phyloP scores from a whole-genome alignment of 176 grass and related monocot species.

The Oryza coarctata region DNA sequence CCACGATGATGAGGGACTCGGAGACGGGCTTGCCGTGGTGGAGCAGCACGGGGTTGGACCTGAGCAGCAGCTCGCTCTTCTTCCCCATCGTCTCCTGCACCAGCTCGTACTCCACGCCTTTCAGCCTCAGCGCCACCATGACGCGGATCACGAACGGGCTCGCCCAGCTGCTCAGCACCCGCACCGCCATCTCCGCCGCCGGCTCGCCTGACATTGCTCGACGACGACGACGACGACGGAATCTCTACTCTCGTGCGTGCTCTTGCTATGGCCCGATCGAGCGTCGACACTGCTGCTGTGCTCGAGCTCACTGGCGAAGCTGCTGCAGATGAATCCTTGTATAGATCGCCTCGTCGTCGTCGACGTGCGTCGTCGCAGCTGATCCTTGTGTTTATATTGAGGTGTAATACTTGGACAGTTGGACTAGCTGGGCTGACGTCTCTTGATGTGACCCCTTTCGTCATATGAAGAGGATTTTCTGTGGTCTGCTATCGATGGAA shows the following conservation, averaged over 20 bases:
- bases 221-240: background rate
- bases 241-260: background rate
- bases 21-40: constrained; percentile 38
- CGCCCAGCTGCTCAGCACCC: constrained; percentile 39
- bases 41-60: constrained; percentile 53
- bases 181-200: constrained; percentile 41
- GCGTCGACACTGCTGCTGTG: no score
- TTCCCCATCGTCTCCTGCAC: constrained; percentile 28
- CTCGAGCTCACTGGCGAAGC: background rate
- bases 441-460: no score
- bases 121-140: constrained; percentile 41
- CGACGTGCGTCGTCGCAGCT: no score
- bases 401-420: no score
- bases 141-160: constrained; percentile 42
- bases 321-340: no score
- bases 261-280: no score
- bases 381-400: no score
- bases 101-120: constrained; percentile 47
- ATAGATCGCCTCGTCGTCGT: no score
- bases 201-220: background rate
- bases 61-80: constrained; percentile 49
- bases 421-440: no score
- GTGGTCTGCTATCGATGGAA: no score
- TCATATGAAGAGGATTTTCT: no score
- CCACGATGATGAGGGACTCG: constrained; percentile 47